Conservation (phyloP, 2,329 filamentous ascomycete genomes). For the Pseudomassariella vexata region DNA sequence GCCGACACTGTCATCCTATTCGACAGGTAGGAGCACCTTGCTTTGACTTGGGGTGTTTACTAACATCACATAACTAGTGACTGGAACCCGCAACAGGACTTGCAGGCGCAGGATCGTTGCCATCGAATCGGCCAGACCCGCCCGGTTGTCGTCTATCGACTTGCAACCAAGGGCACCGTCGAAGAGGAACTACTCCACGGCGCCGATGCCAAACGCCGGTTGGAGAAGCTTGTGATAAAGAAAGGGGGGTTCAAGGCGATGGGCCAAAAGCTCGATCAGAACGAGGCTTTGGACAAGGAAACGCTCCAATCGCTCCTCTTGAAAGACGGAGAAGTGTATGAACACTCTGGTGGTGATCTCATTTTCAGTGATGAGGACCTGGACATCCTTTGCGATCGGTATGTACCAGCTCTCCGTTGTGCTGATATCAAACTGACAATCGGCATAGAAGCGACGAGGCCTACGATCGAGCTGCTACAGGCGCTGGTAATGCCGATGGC, state of each 20-base stretch:
- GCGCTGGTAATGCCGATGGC: constrained; percentile 63
- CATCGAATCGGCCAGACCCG: constrained; percentile 91
- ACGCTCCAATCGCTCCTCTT: constrained; percentile 56
- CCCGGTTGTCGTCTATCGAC: constrained; percentile 87
- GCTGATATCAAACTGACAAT: constrained; percentile 5
- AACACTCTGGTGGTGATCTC: constrained; percentile 52
- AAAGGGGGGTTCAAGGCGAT: constrained; percentile 80
- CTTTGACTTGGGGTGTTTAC: background rate
- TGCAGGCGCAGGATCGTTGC: constrained; percentile 92
- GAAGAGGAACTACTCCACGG: constrained; percentile 82
- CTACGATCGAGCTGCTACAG: constrained; percentile 69
- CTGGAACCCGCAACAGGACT: constrained; percentile 95
- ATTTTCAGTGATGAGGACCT: constrained; percentile 74
- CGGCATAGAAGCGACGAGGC: constrained; percentile 47
- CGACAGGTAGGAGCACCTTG: constrained; percentile 45
- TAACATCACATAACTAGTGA: constrained; percentile 37
- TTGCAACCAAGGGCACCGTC: constrained; percentile 88
- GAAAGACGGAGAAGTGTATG: constrained; percentile 65
- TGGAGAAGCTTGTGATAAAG: constrained; percentile 93
- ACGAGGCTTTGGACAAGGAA: constrained; percentile 53
- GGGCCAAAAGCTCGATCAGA: constrained; percentile 51
- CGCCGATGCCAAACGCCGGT: constrained; percentile 82
- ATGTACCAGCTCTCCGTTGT: constrained; percentile 9
- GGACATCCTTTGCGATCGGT: constrained; percentile 70
- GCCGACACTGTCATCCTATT: constrained; percentile 93